Base-by-base conservation (phyloP, 805 yeast genomes). In the Ogataea paraovalis region DNA sequence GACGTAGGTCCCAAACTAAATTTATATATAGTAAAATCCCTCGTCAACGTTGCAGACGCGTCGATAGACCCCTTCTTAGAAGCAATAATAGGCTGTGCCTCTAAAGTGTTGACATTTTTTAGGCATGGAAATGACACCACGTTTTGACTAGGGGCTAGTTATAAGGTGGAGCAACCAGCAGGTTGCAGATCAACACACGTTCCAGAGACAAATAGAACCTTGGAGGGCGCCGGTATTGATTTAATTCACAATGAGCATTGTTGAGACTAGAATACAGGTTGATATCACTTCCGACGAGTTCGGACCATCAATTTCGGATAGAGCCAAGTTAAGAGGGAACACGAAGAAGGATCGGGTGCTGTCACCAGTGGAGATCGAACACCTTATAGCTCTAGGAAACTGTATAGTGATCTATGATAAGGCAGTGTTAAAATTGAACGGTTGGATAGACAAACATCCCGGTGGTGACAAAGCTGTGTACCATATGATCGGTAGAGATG, bases 401-500 rank as follows among this genome's bases (percentile, higher is more conserved):
- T 76, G 80, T 21, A 75, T 89, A 25, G 87, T 88, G 36, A 83
- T 89, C 3, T 84, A 79, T 59, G 70, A 82, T 33, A 68, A 74
- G 41, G 50, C 67, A 19, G 95, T 85, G 4, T 69, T 89, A 38
- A 77, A 80, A 54, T 69, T 90, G 48, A 82, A 88, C 46, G 53
- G 66, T 8, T 89, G 96, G 96, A 64, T 89, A 32, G 71, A 71
- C 22, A 71, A 57, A 43, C 97, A 89, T 64, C 97, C 97, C 0
- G 97, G 97, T 14, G 96, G 97, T 4, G 91, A 84, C 49, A 85
- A 80, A 59, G 91, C 95, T 2, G 82, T 90, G 6, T 72, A 72
- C 56, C 97, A 90, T 65, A 74, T 89, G 84, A 78, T 89, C 3
- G 97, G 97, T 2, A 69, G 92, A 47, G 96, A 89, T 66, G 96